Evolutionary conservation across 2,329 filamentous ascomycete species (phyloP).

Genomic region (Cercospora beticola): DNA sequence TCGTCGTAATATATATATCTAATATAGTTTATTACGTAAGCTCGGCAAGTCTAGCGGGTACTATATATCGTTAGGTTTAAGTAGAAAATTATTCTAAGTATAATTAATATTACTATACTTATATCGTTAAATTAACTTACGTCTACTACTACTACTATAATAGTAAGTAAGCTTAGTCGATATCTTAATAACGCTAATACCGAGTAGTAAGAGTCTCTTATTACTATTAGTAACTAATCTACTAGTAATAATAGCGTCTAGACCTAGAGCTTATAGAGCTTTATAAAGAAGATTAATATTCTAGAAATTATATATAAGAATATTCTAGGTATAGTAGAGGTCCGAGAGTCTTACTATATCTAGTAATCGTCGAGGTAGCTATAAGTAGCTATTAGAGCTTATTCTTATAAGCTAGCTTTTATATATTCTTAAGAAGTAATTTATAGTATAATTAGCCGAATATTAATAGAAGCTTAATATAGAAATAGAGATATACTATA

Average conservation of each 20-base stretch:
- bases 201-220: background rate
- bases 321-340: background rate
- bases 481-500: too few relatives aligned
- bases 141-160: background rate
- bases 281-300: background rate
- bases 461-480: too few relatives aligned
- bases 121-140: background rate
- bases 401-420: background rate
- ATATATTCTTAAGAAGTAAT: background rate
- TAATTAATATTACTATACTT: background rate
- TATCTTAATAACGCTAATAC: background rate
- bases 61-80: background rate
- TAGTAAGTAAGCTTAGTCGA: background rate
- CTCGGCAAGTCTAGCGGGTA: background rate
- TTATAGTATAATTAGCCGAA: too few relatives aligned
- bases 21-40: background rate
- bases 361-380: background rate
- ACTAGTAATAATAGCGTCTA: background rate
- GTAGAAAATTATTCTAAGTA: background rate
- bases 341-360: background rate
- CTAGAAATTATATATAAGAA: background rate
- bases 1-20: background rate
- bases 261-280: background rate
- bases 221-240: background rate
- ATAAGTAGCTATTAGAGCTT: background rate